Evolutionary conservation across 495 filamentous ascomycete genomes (phyloP).

Genomic region (Podospora anserina): DNA sequence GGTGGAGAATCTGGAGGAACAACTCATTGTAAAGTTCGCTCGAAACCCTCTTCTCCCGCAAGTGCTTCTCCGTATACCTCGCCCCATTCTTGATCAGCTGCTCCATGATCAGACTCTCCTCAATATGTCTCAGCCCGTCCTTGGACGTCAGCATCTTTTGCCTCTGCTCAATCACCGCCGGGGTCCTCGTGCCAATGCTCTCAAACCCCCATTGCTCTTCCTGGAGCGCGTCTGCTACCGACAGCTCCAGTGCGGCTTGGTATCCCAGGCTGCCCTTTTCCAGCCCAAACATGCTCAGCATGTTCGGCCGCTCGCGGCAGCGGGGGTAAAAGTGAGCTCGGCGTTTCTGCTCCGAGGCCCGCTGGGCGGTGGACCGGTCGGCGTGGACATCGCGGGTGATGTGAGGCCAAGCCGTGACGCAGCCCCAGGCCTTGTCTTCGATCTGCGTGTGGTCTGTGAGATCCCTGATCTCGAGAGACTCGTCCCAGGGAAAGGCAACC

Average conservation of each 20-base stretch:
- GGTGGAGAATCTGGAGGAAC: constrained; percentile 56
- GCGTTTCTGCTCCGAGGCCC: constrained; percentile 38
- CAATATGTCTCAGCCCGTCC: constrained; percentile 49
- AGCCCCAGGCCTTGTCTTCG: constrained; percentile 53
- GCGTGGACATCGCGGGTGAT: constrained; percentile 44
- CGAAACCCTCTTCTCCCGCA: constrained; percentile 37
- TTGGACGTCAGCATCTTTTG: constrained; percentile 48
- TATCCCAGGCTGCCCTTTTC: constrained; percentile 76
- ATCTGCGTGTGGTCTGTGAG: constrained; percentile 60
- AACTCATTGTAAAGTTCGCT: constrained; percentile 58
- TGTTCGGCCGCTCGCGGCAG: constrained; percentile 63
- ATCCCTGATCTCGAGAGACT: constrained; percentile 58
- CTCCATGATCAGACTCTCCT: constrained; percentile 51
- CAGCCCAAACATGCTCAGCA: constrained; percentile 68
- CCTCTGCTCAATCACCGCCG: constrained; percentile 45
- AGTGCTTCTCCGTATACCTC: constrained; percentile 43
- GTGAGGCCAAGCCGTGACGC: constrained; percentile 51
- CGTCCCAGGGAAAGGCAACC: constrained; percentile 69
- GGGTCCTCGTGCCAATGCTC: constrained; percentile 40
- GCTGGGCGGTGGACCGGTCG: constrained; percentile 37
- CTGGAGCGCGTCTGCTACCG: constrained; percentile 59
- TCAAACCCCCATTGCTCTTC: constrained; percentile 51
- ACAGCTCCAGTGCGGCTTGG: constrained; percentile 66
- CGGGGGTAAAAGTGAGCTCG: constrained; percentile 56
- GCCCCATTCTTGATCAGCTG: constrained; percentile 48